Conservation (phyloP, 2,329 filamentous ascomycete species). For the Arachnopeziza araneosa region DNA sequence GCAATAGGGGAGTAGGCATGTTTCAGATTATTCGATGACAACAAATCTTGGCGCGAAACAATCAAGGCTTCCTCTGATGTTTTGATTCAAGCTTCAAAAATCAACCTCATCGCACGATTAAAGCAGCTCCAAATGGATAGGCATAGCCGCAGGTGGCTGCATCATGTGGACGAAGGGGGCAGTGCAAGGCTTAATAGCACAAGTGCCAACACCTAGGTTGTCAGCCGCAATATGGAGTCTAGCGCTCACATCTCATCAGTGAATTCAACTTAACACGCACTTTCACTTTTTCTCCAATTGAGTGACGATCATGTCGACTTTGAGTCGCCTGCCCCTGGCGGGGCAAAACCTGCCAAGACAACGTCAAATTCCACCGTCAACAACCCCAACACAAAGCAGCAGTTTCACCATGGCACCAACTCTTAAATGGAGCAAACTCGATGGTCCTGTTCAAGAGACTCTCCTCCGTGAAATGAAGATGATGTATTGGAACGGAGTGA, state of each 20-base stretch:
- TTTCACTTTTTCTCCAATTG: not conserved
- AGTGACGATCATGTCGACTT: not conserved
- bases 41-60: not conserved
- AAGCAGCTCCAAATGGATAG: not conserved
- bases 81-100: not conserved
- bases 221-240: not conserved
- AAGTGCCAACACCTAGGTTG: not conserved
- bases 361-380: not conserved
- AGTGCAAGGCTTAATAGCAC: not conserved
- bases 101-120: not conserved
- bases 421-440: not conserved
- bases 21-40: not conserved
- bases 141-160: not conserved
- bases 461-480: constrained; percentile 26
- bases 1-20: not conserved
- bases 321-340: not conserved
- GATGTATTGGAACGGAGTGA: constrained; percentile 36
- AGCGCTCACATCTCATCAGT: not conserved
- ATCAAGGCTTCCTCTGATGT: not conserved
- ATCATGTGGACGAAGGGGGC: not conserved
- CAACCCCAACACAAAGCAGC: not conserved
- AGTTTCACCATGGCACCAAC: not conserved
- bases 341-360: not conserved
- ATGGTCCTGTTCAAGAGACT: constrained; percentile 2
- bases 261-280: not conserved